Conservation (phyloP, 495 filamentous ascomycete species). For the Penicillium arizonense region DNA sequence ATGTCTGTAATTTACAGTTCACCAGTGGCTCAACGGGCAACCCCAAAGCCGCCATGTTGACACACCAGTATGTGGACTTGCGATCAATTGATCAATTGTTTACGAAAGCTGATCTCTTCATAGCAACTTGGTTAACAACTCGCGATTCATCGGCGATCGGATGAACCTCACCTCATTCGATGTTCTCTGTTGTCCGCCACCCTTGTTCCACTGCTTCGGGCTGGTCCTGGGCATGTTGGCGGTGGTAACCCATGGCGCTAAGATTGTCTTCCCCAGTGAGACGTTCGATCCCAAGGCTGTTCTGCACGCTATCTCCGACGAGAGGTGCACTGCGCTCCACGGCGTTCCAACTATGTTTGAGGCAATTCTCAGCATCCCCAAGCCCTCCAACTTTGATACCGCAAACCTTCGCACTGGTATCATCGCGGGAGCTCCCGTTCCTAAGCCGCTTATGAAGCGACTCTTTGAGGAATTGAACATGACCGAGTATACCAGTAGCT, state of each 20-base stretch:
- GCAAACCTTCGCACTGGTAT: constrained; percentile 61
- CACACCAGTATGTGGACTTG: constrained; percentile 54
- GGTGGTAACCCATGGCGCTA: constrained; percentile 63
- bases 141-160: constrained; percentile 66
- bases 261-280: constrained; percentile 64
- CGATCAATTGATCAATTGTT: background rate
- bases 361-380: constrained; percentile 54
- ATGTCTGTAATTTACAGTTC: constrained; percentile 70
- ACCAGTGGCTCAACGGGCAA: constrained; percentile 69
- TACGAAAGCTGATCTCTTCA: constrained; percentile 5
- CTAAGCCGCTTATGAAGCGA: constrained; percentile 60
- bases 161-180: constrained; percentile 62
- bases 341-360: constrained; percentile 76
- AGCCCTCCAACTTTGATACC: constrained; percentile 45
- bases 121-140: constrained; percentile 70
- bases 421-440: constrained; percentile 66
- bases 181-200: constrained; percentile 67
- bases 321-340: constrained; percentile 67
- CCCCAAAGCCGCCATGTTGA: constrained; percentile 74
- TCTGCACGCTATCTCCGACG: constrained; percentile 56
- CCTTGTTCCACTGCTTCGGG: constrained; percentile 74
- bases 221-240: constrained; percentile 68
- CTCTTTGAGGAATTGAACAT: constrained; percentile 61
- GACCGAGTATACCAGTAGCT: constrained; percentile 66
- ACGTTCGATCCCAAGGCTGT: constrained; percentile 61